A percentile compares a stretch with the other conserved stretches of the same genome.
phyloP scores from a whole-genome alignment of 176 grass and related monocot genomes.

The Thinopyrum elongatum region DNA sequence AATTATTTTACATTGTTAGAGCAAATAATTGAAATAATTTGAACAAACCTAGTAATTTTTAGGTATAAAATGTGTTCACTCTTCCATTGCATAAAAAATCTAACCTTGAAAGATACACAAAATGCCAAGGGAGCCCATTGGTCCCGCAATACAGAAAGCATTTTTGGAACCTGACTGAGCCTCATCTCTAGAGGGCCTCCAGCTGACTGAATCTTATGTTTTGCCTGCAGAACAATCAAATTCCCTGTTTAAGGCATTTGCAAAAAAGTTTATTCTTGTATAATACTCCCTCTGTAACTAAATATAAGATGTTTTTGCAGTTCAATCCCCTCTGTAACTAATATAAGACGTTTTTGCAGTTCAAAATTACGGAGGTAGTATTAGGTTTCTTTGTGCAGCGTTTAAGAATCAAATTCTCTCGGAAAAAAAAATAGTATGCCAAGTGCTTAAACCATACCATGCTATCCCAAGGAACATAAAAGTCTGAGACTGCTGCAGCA shows the following conservation, averaged over 20 bases:
- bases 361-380: not conserved
- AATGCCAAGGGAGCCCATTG: constrained; percentile 80
- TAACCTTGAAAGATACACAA: constrained; percentile 88
- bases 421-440: not conserved
- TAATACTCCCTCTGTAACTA: not conserved
- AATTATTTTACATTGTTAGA: not conserved
- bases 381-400: not conserved
- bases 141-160: constrained; percentile 68
- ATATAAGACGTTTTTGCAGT: too few relatives aligned
- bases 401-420: not conserved
- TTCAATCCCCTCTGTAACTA: too few relatives aligned
- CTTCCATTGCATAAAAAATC: constrained; percentile 1
- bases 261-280: not conserved
- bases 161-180: constrained; percentile 82
- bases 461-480: constrained; percentile 90
- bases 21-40: not conserved
- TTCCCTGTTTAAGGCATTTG: not conserved
- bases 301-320: too few relatives aligned
- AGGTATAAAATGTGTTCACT: not conserved
- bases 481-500: constrained; percentile 90
- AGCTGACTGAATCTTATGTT: constrained; percentile 97
- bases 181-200: constrained; percentile 81
- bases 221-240: constrained; percentile 44
- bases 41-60: not conserved
- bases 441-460: constrained; percentile 58